Evolutionary conservation across 345 rosid species (phyloP), one percentile per base, ranked within the genome.

Genomic region (Cochlearia excelsa): DNA sequence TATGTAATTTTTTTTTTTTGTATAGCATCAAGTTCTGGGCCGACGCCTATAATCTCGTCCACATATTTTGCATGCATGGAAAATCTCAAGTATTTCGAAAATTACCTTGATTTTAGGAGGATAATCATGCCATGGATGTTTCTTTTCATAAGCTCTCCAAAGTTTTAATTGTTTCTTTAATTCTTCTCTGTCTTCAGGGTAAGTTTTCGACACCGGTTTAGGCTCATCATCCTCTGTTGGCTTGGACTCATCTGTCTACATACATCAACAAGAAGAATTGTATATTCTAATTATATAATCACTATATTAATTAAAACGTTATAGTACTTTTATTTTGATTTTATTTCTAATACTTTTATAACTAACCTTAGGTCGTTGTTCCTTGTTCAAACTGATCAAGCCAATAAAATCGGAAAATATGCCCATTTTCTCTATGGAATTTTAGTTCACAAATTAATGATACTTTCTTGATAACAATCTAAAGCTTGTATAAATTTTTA

Each of bases 31-130:
- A 16, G 23, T 16, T 16, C 23, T 16, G 23, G 23, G 23, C 23
- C 23, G 23, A 16, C 23, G 23, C 30, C 31, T 4, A 5, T 1
- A 5, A 44, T 0, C 28, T 28, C 34, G 33, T 28, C 6, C 52
- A 16, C 23, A 16, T 16, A 16, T 16, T 16, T 16, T 16, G 23
- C 23, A 16, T 16, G 23, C 23, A 16, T 16, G 23, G 23, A 16
- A 16, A 16, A 16, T 28, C 6, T 9, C 8, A 6, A 30, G 26
- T 9, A 11, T 34, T 62, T 35, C 4, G 3, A 16, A 16, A 16
- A 16, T 51, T 61, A 86, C 95, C 82, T 82, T 79, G 66, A 84
- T 69, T 63, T 71, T 66, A 35, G 95, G 75, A 75, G 77, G 71
- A 23, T 68, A 67, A 69, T 79, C 82, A 16, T 29, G 34, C 88